phyloP scores from a whole-genome alignment of 768 basidiomycete genomes.

The Sporobolomyces pararoseus region DNA sequence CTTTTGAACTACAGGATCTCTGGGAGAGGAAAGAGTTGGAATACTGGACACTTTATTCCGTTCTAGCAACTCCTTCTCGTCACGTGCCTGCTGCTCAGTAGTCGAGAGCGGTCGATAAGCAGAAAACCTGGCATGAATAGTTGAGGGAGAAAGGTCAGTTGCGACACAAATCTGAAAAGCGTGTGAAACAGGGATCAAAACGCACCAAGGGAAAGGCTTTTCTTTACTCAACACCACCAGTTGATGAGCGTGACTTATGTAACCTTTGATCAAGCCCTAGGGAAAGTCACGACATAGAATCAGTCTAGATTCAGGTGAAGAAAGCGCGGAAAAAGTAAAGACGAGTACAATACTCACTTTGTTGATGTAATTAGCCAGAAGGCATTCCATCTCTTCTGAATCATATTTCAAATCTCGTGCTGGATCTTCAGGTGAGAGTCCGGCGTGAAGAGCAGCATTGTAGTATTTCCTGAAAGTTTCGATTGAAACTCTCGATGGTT shows the following conservation, averaged over 20 bases:
- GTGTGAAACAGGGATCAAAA: too few relatives aligned
- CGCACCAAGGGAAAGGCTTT: constrained; percentile 49
- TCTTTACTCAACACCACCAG: constrained; percentile 84
- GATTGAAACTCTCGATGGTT: constrained; percentile 72
- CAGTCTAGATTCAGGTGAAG: too few relatives aligned
- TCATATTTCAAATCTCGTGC: constrained; percentile 54
- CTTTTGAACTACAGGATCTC: too few relatives aligned
- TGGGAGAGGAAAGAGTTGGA: neutral
- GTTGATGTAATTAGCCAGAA: constrained; percentile 83
- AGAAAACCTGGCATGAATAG: neutral
- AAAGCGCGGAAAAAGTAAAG: neutral
- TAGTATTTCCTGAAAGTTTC: constrained; percentile 59
- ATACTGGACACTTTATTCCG: neutral
- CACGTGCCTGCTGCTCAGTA: too few relatives aligned
- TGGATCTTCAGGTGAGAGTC: constrained; percentile 39
- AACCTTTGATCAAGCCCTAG: constrained; percentile 79
- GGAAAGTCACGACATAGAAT: too few relatives aligned
- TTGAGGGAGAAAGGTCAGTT: too few relatives aligned
- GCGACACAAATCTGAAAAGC: too few relatives aligned
- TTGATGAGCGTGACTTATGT: constrained; percentile 92
- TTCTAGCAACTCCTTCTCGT: neutral
- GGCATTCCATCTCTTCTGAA: constrained; percentile 67
- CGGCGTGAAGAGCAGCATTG: constrained; percentile 17
- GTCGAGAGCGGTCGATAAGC: too few relatives aligned
- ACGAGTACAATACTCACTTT: constrained; percentile 53